These are phyloP conservation scores for Hyaloperonospora brassicae DNA, from an alignment of 352 stramenopile genomes.

Conservation along the genomic window DNA sequence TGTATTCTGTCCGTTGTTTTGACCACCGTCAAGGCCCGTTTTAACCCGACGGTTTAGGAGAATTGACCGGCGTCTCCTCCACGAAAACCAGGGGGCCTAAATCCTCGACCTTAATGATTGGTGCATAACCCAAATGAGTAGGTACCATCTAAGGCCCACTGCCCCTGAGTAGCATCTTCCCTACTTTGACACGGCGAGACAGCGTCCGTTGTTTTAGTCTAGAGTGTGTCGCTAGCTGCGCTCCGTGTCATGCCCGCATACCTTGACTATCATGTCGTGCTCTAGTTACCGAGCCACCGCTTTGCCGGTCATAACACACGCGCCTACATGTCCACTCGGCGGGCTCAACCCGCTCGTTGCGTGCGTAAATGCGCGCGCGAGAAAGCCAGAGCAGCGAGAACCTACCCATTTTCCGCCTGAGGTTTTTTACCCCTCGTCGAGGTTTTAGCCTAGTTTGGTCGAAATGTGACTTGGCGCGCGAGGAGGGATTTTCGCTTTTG, in stretches of 20 bases:
- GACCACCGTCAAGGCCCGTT: background rate
- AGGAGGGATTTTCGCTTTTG: conserved; percentile 38
- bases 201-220: background rate
- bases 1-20: background rate
- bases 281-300: background rate
- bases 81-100: no score
- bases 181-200: conserved; percentile 1
- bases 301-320: background rate
- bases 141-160: background rate
- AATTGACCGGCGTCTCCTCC: no score
- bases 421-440: conserved; percentile 12
- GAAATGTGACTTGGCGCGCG: conserved; percentile 18
- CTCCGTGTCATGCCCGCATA: background rate
- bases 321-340: background rate
- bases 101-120: background rate
- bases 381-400: conserved; percentile 33
- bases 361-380: conserved; percentile 13
- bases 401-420: conserved; percentile 1
- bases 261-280: background rate
- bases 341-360: background rate
- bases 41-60: background rate
- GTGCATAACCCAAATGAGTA: background rate
- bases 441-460: conserved; percentile 12
- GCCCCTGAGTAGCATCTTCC: conserved; percentile 15
- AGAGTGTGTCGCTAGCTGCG: background rate